Base-by-base conservation (phyloP, 2,329 filamentous ascomycete genomes). In the Drechslerella stenobrocha region DNA sequence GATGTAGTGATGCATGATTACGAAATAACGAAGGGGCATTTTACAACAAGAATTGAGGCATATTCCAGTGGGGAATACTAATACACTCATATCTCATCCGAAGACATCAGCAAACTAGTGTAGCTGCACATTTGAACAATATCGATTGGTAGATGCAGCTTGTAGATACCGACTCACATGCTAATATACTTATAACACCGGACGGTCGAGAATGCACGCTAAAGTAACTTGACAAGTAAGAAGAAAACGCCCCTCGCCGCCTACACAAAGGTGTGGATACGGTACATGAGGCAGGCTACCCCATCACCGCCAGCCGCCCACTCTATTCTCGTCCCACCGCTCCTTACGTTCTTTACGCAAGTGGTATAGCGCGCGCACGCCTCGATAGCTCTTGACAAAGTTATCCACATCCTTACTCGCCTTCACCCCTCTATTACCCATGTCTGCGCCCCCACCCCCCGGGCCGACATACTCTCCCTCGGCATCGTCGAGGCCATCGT, bases 251-350 rank as follows among this genome's bases (percentile, higher is more conserved):
- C n/a, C n/a, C n/a, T n/a, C n/a, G n/a, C n/a, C n/a, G n/a, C n/a
- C n/a, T 26, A 5, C n/a, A 44, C n/a, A 18, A 28, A 23, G 11
- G 11, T 30, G 11, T 30, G 28, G 28, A 30, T 30, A 23, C n/a
- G n/a, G n/a, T n/a, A n/a, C n/a, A n/a, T n/a, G n/a, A n/a, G n/a
- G n/a, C n/a, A n/a, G n/a, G n/a, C n/a, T n/a, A n/a, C n/a, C n/a
- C n/a, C 13, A 30, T 56, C 47, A 69, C 74, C 92, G 83, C 93
- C 93, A 97, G 0, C 93, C 93, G 8, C 92, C 92, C 30, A 97
- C 92, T 71, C 92, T 82, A 22, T 92, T 90, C 77, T 97, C 92
- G 75, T 97, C 93, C 93, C 93, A 97, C 73, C 93, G 82, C 73
- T 90, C 88, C 77, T 91, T 95, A 71, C 89, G 83, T 79, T 97